phyloP scores from a whole-genome alignment of 176 grass and related monocot genomes.

The Musa schizocarpa region DNA sequence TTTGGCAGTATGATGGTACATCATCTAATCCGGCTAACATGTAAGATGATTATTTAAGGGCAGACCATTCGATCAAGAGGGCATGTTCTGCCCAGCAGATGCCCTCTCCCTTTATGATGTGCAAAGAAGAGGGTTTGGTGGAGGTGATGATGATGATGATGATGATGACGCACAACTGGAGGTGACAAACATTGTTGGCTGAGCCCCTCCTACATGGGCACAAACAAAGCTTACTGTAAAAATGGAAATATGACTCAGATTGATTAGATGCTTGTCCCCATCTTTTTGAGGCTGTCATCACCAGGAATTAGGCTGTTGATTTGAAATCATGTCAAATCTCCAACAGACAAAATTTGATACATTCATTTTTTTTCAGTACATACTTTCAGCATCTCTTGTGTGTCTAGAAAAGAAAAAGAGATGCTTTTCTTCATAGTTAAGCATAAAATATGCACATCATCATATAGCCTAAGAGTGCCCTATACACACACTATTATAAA shows the following conservation, averaged over 20 bases:
- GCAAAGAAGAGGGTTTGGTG: too few species aligned
- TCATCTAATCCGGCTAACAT: neutral
- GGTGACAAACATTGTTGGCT: neutral
- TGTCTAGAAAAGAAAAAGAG: neutral
- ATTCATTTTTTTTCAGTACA: neutral
- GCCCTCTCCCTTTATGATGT: too few species aligned
- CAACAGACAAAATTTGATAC: neutral
- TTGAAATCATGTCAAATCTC: conserved; percentile 4
- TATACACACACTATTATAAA: too few species aligned
- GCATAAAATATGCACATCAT: neutral
- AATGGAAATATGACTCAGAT: neutral
- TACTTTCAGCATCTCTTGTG: neutral
- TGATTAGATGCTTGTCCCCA: conserved; percentile 1
- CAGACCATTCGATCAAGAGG: neutral
- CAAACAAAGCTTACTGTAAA: neutral
- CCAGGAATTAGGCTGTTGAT: conserved; percentile 1
- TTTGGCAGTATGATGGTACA: neutral
- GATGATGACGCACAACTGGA: neutral
- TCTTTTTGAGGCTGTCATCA: neutral
- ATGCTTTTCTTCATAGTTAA: neutral
- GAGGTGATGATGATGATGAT: too few species aligned
- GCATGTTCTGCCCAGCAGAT: neutral
- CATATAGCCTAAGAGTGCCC: neutral
- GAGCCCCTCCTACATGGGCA: neutral
- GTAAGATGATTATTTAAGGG: neutral